Base-by-base conservation (phyloP, 306 rosid species). In the Macrotyloma uniflorum region DNA sequence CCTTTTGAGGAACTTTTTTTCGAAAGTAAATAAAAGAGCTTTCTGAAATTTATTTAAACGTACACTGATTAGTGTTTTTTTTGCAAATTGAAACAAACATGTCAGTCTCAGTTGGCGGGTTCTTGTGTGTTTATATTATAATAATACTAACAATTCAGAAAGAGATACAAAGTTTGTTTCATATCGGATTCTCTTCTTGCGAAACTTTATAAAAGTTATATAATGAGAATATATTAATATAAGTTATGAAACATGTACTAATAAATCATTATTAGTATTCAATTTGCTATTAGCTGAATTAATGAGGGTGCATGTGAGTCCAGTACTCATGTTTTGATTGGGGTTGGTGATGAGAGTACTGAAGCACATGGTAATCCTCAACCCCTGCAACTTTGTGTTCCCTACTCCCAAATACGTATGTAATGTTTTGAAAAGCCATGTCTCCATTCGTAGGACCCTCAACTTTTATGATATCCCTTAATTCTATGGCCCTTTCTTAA, bases 341-440 rank as follows among this genome's bases (percentile, higher is more conserved):
- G 79, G 82, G 70, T 64, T 79, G 63, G 65, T 18, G 80, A 82
- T 81, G 23, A 30, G 76, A 61, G 82, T 66, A 76, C 70, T 12
- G 80, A 76, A 80, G 84, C 88, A 84, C 79, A 74, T 87, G 80
- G 74, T 65, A 62, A 51, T 69, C 65, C 30, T 49, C 35, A 61
- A 55, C 66, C 75, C 70, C 18, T 65, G 69, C 75, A 70, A 82
- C 50, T 66, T 80, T 49, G 30, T 74, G 81, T 80, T 85, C 79
- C 83, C 78, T 58, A 50, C 40, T 45, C 18, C 50, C 57, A 47
- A 55, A 74, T 80, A 79, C 70, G 51, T 42, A 71, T 6, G 6
- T 19, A 68, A 23, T 4, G 38, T 33, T 58, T 75, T 24, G 55
- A 61, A 16, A 57, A 71, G 74, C 73, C 18, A 62, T 23, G 74